Evolutionary conservation across 805 yeast genomes (phyloP).

Genomic region (Candida saitoana): DNA sequence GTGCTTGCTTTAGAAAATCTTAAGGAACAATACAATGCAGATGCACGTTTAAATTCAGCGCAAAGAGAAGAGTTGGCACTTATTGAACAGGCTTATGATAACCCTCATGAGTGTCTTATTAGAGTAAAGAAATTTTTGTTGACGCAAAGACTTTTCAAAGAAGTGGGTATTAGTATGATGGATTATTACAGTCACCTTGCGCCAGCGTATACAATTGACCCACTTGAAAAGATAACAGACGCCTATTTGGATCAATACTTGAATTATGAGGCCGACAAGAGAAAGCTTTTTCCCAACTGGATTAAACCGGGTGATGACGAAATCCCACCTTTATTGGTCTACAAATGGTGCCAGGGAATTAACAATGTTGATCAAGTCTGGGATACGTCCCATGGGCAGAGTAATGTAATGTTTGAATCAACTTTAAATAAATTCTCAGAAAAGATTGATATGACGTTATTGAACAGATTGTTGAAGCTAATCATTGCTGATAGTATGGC

Average conservation of each 20-base stretch:
- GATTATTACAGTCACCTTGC: slow-evolving; percentile 80
- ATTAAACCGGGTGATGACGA: slow-evolving; percentile 92
- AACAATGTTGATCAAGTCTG: slow-evolving; percentile 76
- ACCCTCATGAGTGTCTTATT: slow-evolving; percentile 88
- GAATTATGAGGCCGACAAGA: slow-evolving; percentile 91
- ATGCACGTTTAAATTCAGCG: slow-evolving; percentile 72
- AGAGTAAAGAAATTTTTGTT: slow-evolving; percentile 77
- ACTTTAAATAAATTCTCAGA: slow-evolving; percentile 68
- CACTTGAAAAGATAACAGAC: slow-evolving; percentile 91
- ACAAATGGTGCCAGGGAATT: slow-evolving; percentile 92
- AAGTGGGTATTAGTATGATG: slow-evolving; percentile 81
- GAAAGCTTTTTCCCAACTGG: slow-evolving; percentile 92
- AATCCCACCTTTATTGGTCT: slow-evolving; percentile 85
- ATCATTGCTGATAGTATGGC: slow-evolving; percentile 89
- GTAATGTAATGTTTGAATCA: slow-evolving; percentile 82
- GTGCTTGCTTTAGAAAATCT: slow-evolving; percentile 85
- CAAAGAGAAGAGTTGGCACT: slow-evolving; percentile 91
- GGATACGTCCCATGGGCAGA: slow-evolving; percentile 70
- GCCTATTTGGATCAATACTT: slow-evolving; percentile 92
- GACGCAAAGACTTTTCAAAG: slow-evolving; percentile 90
- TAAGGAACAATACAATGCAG: slow-evolving; percentile 67
- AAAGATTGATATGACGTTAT: slow-evolving; percentile 80
- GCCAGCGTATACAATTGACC: slow-evolving; percentile 87
- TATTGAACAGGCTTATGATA: slow-evolving; percentile 94
- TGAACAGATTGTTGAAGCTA: slow-evolving; percentile 75